These are phyloP conservation scores for Drechslera avenae DNA, from an alignment of 2,329 filamentous ascomycete genomes.

Conservation along the genomic window DNA sequence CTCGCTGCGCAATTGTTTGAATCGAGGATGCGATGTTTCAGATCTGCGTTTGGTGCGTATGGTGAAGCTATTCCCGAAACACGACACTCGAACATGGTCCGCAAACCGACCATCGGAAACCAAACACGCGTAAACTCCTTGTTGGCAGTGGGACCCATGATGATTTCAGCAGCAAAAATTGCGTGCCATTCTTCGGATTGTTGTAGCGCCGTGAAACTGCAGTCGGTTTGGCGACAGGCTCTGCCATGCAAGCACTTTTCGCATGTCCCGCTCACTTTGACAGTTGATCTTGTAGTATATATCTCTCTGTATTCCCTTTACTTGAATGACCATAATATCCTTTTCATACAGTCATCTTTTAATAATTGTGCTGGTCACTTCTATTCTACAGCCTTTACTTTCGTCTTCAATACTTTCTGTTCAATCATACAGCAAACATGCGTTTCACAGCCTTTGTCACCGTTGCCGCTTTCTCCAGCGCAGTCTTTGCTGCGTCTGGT, in stretches of 20 bases:
- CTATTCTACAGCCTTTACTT: slow-evolving; percentile 14
- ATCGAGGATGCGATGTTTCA: slow-evolving; percentile 34
- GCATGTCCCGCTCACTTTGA: slow-evolving; percentile 1
- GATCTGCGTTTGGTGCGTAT: slow-evolving; percentile 28
- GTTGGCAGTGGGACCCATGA: slow-evolving; percentile 9
- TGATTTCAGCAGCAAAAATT: slow-evolving; percentile 2
- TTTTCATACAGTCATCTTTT: slow-evolving; percentile 21
- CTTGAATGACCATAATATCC: slow-evolving; percentile 3
- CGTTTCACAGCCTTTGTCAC: slow-evolving; percentile 35
- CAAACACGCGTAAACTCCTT: slow-evolving; percentile 21
- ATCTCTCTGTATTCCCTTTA: background rate
- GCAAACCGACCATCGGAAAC: slow-evolving; percentile 16
- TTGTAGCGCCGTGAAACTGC: slow-evolving; percentile 31
- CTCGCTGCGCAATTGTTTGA: background rate
- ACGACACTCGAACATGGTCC: slow-evolving; percentile 12
- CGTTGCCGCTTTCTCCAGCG: slow-evolving; percentile 33
- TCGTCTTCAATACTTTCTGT: background rate
- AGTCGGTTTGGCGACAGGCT: slow-evolving; percentile 28
- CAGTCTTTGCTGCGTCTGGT: slow-evolving; percentile 34
- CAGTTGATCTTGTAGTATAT: slow-evolving; percentile 3
- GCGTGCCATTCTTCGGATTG: slow-evolving; percentile 3
- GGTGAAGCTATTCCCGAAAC: slow-evolving; percentile 33
- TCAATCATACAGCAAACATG: slow-evolving; percentile 30
- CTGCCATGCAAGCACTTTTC: slow-evolving; percentile 22
- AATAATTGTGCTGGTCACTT: slow-evolving; percentile 40